A percentile compares a stretch with the other conserved stretches of the same genome.
Evolutionary conservation across 2,329 filamentous ascomycete species (phyloP).

Genomic region (Byssoonygena ceratinophila): DNA sequence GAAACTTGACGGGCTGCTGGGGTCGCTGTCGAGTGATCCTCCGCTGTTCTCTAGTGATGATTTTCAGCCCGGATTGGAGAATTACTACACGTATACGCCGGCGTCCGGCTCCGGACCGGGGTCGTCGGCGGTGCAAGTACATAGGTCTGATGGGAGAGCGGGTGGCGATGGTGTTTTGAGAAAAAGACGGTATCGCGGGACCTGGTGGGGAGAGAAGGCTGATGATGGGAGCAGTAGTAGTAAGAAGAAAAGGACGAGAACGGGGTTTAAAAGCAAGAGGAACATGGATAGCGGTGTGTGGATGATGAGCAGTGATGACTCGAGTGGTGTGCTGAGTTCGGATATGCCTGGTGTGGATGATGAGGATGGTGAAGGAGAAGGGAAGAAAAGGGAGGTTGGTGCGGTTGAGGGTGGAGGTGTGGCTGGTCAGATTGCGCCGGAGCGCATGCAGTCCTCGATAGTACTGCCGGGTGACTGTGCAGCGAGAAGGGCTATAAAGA

Average conservation of each 20-base stretch:
- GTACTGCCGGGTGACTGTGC: background rate
- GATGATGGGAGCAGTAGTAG: too few relatives aligned
- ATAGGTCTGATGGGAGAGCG: conserved; percentile 1
- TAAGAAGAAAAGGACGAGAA: conserved; percentile 32
- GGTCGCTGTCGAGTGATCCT: conserved; percentile 33
- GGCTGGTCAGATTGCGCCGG: background rate
- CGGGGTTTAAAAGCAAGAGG: conserved; percentile 36
- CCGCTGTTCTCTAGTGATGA: conserved; percentile 41
- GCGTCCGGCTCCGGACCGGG: too few relatives aligned
- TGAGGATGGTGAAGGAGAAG: background rate
- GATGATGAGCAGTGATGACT: conserved; percentile 38
- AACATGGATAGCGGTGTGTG: conserved; percentile 40
- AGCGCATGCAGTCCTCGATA: background rate
- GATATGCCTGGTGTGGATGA: background rate
- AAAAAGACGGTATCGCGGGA: conserved; percentile 37
- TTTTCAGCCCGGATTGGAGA: conserved; percentile 36
- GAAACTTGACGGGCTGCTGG: conserved; percentile 6
- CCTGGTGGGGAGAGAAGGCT: conserved; percentile 37
- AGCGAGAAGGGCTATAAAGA: conserved; percentile 6
- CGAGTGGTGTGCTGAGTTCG: conserved; percentile 4
- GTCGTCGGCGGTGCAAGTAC: too few relatives aligned
- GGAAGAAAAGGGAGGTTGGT: background rate
- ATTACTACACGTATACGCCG: conserved; percentile 28
- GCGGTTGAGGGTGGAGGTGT: background rate
- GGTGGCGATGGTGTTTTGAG: conserved; percentile 18